Evolutionary conservation across 1,284 basidiomycete genomes (phyloP).

Genomic region (Ganoderma leucocontextum): DNA sequence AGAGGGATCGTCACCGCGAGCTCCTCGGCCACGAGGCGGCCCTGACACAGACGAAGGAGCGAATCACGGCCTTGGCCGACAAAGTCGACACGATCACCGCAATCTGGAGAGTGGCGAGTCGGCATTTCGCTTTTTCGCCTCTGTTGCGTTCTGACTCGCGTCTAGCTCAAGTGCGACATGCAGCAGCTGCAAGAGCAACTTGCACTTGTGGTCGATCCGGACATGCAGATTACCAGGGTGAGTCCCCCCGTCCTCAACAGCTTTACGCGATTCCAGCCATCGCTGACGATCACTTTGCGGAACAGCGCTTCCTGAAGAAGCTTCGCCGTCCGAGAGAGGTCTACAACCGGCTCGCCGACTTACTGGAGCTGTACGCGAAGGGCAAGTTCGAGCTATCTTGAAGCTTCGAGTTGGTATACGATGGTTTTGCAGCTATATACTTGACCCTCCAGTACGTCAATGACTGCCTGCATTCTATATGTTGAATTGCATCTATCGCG

Average conservation of each 20-base stretch:
- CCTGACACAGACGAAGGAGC: background rate
- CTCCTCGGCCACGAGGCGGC: background rate
- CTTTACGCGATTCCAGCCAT: background rate
- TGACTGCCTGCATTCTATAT: too few relatives aligned
- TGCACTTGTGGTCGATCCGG: constrained; percentile 15
- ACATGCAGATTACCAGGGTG: constrained; percentile 12
- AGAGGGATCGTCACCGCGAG: background rate
- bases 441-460: too few relatives aligned
- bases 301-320: constrained; percentile 20
- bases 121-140: too few relatives aligned
- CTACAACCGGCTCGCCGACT: constrained; percentile 8
- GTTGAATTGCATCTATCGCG: too few relatives aligned
- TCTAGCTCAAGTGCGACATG: constrained; percentile 21
- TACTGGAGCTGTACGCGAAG: constrained; percentile 17
- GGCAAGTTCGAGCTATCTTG: constrained; percentile 2
- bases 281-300: background rate
- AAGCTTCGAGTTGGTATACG: background rate
- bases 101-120: constrained; percentile 4
- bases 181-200: constrained; percentile 15
- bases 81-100: background rate
- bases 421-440: too few relatives aligned
- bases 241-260: background rate
- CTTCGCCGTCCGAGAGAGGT: constrained; percentile 13
- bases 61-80: background rate
- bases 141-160: background rate